Conservation (phyloP, 2,329 filamentous ascomycete species). For the Neonectria punicea region DNA sequence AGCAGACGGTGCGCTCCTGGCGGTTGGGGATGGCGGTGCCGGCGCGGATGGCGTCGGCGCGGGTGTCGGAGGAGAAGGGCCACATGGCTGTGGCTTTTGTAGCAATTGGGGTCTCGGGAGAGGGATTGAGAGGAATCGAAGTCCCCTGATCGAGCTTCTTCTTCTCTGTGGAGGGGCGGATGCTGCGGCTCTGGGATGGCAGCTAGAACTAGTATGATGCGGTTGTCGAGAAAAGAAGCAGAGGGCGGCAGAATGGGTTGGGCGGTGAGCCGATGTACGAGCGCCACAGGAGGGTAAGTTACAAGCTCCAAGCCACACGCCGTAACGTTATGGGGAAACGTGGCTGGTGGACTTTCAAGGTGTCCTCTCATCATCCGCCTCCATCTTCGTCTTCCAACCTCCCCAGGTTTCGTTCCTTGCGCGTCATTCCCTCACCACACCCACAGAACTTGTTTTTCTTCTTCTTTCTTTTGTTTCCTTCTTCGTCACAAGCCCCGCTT, state of each 20-base stretch:
- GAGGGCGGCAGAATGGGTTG: constrained; percentile 5
- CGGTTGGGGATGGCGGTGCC: constrained; percentile 83
- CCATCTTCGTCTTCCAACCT: background rate
- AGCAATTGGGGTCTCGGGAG: background rate
- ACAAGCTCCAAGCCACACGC: background rate
- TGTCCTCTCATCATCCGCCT: background rate
- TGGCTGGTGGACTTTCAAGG: constrained; percentile 9
- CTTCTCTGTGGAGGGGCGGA: constrained; percentile 2
- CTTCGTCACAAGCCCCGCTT: background rate
- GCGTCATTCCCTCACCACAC: background rate
- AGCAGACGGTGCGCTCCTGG: constrained; percentile 83
- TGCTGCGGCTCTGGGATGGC: constrained; percentile 7
- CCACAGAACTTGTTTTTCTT: background rate
- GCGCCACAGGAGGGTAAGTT: background rate
- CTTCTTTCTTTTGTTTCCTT: background rate
- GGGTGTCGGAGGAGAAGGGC: constrained; percentile 59
- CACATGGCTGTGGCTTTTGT: constrained; percentile 40
- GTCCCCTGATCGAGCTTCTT: background rate
- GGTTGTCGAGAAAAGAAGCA: background rate
- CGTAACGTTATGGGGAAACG: background rate
- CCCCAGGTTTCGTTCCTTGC: background rate
- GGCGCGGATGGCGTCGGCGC: constrained; percentile 64
- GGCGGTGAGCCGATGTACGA: constrained; percentile 4
- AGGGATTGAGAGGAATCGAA: too few relatives aligned
- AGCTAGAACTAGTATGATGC: constrained; percentile 2